Evolutionary conservation across 2,329 filamentous ascomycete species (phyloP).

Genomic region (Pseudopyricularia cyperi): DNA sequence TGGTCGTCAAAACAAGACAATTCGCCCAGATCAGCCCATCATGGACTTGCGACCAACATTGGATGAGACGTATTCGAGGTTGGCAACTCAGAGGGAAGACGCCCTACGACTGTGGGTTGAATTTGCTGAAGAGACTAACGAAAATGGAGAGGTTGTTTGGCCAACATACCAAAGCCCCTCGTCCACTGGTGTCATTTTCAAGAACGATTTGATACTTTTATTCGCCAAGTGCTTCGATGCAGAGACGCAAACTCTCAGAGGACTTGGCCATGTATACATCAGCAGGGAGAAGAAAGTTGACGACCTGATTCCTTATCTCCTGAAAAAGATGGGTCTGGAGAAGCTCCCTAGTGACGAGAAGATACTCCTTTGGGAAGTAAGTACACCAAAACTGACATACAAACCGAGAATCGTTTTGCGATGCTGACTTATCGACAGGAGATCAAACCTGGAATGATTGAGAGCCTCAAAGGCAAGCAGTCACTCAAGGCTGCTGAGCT

Average conservation of each 20-base stretch:
- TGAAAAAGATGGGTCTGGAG: conserved; percentile 76
- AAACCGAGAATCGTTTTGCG: not conserved
- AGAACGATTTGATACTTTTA: conserved; percentile 59
- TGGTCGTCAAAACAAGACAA: conserved; percentile 94
- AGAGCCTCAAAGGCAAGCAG: conserved; percentile 81
- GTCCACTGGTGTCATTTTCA: conserved; percentile 40
- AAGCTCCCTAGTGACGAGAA: conserved; percentile 52
- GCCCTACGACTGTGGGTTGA: conserved; percentile 82
- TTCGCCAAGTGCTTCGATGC: conserved; percentile 90
- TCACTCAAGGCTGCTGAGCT: conserved; percentile 85
- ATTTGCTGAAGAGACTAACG: conserved; percentile 50
- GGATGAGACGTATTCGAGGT: conserved; percentile 49
- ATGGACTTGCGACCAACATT: conserved; percentile 64
- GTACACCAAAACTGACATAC: conserved; percentile 6
- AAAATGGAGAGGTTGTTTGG: conserved; percentile 61
- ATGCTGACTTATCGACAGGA: conserved; percentile 35
- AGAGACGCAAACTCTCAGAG: conserved; percentile 59
- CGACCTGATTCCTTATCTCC: conserved; percentile 66
- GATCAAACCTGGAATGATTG: conserved; percentile 97
- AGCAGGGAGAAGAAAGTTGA: conserved; percentile 77
- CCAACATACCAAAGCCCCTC: conserved; percentile 44
- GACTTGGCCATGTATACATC: conserved; percentile 77
- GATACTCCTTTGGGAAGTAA: conserved; percentile 63
- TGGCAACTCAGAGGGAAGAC: conserved; percentile 50
- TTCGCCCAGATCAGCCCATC: conserved; percentile 78